Evolutionary conservation across 2,329 filamentous ascomycete species (phyloP), one percentile per base, ranked within the genome.

Genomic region (Didymella arachidicola): DNA sequence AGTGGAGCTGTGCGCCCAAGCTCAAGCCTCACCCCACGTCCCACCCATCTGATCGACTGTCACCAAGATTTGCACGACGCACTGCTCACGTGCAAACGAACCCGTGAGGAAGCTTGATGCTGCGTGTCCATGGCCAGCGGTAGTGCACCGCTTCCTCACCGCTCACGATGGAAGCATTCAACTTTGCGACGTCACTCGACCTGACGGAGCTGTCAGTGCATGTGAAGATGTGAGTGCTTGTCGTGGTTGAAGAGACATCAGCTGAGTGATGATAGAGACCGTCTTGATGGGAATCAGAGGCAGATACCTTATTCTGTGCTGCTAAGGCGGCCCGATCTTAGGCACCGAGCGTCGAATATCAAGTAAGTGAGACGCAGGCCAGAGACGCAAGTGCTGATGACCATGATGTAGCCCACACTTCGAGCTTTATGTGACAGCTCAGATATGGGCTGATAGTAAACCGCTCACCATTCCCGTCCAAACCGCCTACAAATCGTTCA

Each of bases 381-480:
- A 30, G 19, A 19, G n/a, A 34, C 38, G 22, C 32, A 14, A 41
- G 14, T 10, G 3, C 56, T 59, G 49, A 69, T 53, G 14, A 18
- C 22, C 22, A 22, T 10, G 16, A n/a, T 10, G 5, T 36, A 93
- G 91, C 77, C 82, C 89, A 0, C 82, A 89, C 73, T 97, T 93
- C 26, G 95, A 99, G 75, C 88, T 99, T 46, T 97, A 94, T 73
- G 89, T 96, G 47, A 97, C 93, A 0, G 90, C 89, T 8, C 95
- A 98, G 77, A 85, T 98, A 70, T 99, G 94, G 90, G 92, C 93
- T 12, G 93, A 96, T 70, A 97, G 93, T 27, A 99, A 99, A 76
- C 93, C 94, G 34, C 81, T 99, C 66, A 96, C 93, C 0, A 91
- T 98, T 1, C 91, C 93, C 0, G 86, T 96, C 11, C 94, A 98